Percentiles rank a stretch among this genome's conserved stretches.
phyloP scores from a whole-genome alignment of 2,329 filamentous ascomycete genomes.

The Claviceps quebecensis region DNA sequence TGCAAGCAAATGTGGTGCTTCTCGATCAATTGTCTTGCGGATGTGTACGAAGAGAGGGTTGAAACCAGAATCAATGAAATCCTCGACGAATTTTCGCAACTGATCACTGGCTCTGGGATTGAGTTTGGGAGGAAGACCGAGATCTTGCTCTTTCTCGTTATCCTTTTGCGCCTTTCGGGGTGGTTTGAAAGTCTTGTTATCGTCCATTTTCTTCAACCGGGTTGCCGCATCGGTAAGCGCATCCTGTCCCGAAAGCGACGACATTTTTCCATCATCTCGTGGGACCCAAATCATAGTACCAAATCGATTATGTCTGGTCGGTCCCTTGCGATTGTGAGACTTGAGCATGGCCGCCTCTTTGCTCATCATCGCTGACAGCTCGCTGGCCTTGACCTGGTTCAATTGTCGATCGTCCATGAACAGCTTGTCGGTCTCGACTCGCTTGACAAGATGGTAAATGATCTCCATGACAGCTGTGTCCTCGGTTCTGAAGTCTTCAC shows the following conservation, averaged over 20 bases:
- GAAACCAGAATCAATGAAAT: constrained; percentile 90
- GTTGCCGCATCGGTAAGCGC: constrained; percentile 59
- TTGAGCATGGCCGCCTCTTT: constrained; percentile 77
- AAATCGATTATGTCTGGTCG: constrained; percentile 83
- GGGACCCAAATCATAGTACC: constrained; percentile 97
- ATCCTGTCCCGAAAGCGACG: constrained; percentile 78
- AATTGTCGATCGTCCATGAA: constrained; percentile 72
- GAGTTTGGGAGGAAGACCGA: constrained; percentile 59
- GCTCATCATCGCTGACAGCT: constrained; percentile 59
- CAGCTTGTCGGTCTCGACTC: constrained; percentile 68
- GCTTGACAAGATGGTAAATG: constrained; percentile 83
- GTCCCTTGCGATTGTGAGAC: constrained; percentile 61
- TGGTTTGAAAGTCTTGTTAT: constrained; percentile 78
- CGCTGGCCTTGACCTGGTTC: constrained; percentile 52
- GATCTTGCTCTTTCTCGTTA: constrained; percentile 54
- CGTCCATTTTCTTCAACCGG: constrained; percentile 79
- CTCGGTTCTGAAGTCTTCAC: constrained; percentile 80
- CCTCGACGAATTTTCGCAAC: constrained; percentile 70
- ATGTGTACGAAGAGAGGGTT: constrained; percentile 80
- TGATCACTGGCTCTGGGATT: constrained; percentile 61
- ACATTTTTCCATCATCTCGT: constrained; percentile 68
- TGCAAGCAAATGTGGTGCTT: constrained; percentile 66
- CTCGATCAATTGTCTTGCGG: constrained; percentile 78
- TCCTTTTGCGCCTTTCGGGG: constrained; percentile 50
- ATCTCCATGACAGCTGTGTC: constrained; percentile 85